These are phyloP conservation scores for Globisporangium recalcitrans DNA, from an alignment of 352 stramenopile genomes.

Conservation along the genomic window DNA sequence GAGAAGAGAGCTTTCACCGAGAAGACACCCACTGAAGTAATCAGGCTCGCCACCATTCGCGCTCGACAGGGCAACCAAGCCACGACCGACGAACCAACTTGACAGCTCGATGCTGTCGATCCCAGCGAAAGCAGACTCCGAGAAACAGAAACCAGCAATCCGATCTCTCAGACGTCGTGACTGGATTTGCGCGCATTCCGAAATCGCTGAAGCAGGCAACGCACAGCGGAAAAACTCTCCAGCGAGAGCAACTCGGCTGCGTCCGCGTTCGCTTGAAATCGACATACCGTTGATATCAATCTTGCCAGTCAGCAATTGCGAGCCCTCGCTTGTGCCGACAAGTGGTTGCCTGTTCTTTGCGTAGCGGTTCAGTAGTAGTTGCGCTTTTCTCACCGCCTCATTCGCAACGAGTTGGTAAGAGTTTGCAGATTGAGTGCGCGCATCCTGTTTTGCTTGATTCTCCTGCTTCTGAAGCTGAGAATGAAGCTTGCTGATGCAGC, in stretches of 20 bases:
- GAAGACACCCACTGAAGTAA: slow-evolving; percentile 17
- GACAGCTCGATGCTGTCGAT: slow-evolving; percentile 21
- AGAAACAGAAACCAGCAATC: slow-evolving; percentile 29
- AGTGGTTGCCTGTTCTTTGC: slow-evolving; percentile 2
- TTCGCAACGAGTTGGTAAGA: slow-evolving; percentile 31
- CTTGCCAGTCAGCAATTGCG: neutral
- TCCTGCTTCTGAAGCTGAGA: slow-evolving; percentile 22
- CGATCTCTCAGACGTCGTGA: slow-evolving; percentile 31
- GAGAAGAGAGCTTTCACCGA: slow-evolving; percentile 14
- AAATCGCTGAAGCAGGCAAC: slow-evolving; percentile 17
- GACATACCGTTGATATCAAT: neutral
- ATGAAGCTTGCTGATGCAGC: slow-evolving; percentile 36
- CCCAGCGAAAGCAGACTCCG: slow-evolving; percentile 16
- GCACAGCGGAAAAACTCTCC: slow-evolving; percentile 31
- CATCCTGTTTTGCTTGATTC: neutral
- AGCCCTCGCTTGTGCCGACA: neutral
- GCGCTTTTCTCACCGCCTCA: slow-evolving; percentile 24
- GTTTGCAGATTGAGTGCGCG: slow-evolving; percentile 3
- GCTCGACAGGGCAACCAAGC: slow-evolving; percentile 25
- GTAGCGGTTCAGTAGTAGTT: slow-evolving; percentile 29
- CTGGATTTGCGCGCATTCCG: slow-evolving; percentile 28
- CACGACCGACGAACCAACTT: slow-evolving; percentile 34
- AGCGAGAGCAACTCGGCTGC: slow-evolving; percentile 9
- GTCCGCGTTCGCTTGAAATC: neutral
- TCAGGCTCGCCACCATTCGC: slow-evolving; percentile 13